phyloP scores from a whole-genome alignment of 1,284 basidiomycete species.

The Mycosarcoma maydis region DNA sequence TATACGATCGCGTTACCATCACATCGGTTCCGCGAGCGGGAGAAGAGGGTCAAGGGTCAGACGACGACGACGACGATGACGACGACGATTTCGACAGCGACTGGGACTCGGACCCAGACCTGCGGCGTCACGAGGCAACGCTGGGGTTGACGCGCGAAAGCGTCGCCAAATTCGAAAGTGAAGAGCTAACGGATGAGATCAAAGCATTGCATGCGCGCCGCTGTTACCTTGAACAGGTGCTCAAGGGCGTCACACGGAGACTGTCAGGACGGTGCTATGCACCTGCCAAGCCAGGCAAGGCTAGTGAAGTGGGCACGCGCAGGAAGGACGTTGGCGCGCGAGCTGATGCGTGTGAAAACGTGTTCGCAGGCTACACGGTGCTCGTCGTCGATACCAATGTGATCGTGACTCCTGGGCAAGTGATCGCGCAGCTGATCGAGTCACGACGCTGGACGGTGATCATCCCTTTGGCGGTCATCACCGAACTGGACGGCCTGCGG shows the following conservation, averaged over 20 bases:
- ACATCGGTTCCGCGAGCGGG: constrained; percentile 14
- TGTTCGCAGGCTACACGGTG: constrained; percentile 85
- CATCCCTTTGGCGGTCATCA: constrained; percentile 81
- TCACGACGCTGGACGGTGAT: constrained; percentile 85
- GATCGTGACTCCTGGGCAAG: constrained; percentile 70
- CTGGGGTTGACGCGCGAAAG: not conserved
- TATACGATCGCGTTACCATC: constrained; percentile 4
- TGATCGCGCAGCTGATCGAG: constrained; percentile 75
- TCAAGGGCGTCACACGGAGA: constrained; percentile 12
- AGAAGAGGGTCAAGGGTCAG: constrained; percentile 43
- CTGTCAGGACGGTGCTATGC: constrained; percentile 61
- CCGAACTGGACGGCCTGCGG: constrained; percentile 90
- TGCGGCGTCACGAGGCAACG: not conserved
- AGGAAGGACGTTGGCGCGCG: constrained; percentile 58
- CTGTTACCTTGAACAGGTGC: constrained; percentile 26
- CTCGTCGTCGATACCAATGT: constrained; percentile 96
- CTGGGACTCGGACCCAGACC: constrained; percentile 16
- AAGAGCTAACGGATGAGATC: constrained; percentile 42
- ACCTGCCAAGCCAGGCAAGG: constrained; percentile 14
- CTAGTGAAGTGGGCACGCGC: not conserved
- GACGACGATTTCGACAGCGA: constrained; percentile 38
- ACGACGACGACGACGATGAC: constrained; percentile 40
- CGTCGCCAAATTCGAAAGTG: not conserved
- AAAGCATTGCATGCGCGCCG: constrained; percentile 73
- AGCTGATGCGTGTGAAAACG: constrained; percentile 54